phyloP scores from a whole-genome alignment of 2,329 filamentous ascomycete species.

The Trichoderma pleuroti region DNA sequence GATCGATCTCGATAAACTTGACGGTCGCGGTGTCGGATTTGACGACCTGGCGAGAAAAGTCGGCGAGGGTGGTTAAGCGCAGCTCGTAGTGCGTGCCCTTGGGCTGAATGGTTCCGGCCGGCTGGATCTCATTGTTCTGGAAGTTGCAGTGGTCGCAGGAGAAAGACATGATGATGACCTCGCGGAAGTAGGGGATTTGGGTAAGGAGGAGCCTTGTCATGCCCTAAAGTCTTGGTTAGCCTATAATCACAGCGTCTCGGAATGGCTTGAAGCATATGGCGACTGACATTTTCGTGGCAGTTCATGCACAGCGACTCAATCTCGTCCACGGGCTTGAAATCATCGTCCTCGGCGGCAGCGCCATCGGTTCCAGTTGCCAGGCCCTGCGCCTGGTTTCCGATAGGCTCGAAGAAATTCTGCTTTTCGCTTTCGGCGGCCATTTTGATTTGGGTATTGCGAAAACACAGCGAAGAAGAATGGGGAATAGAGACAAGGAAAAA shows the following conservation, averaged over 20 bases:
- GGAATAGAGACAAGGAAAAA: not conserved
- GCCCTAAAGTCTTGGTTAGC: conserved; percentile 53
- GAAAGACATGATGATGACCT: conserved; percentile 97
- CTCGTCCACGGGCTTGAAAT: conserved; percentile 58
- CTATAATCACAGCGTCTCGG: not conserved
- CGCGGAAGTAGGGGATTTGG: conserved; percentile 92
- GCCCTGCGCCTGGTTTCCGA: conserved; percentile 58
- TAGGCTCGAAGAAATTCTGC: conserved; percentile 57
- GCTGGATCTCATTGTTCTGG: conserved; percentile 90
- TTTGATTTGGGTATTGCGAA: conserved; percentile 21
- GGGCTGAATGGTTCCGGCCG: conserved; percentile 87
- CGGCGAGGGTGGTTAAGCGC: conserved; percentile 65
- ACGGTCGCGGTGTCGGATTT: conserved; percentile 86
- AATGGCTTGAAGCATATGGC: not conserved
- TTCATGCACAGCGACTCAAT: conserved; percentile 84
- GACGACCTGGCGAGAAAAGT: conserved; percentile 83
- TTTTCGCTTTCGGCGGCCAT: conserved; percentile 44
- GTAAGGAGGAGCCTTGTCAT: conserved; percentile 83
- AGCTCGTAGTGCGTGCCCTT: conserved; percentile 82
- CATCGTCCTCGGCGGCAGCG: conserved; percentile 39
- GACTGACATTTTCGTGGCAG: conserved; percentile 69
- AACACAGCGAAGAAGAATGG: not conserved
- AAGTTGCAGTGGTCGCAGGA: conserved; percentile 84
- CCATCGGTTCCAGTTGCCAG: conserved; percentile 41
- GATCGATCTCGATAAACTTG: conserved; percentile 84